Base-by-base conservation (phyloP, 441 rosid species). In the Syzygium syzygioides region DNA sequence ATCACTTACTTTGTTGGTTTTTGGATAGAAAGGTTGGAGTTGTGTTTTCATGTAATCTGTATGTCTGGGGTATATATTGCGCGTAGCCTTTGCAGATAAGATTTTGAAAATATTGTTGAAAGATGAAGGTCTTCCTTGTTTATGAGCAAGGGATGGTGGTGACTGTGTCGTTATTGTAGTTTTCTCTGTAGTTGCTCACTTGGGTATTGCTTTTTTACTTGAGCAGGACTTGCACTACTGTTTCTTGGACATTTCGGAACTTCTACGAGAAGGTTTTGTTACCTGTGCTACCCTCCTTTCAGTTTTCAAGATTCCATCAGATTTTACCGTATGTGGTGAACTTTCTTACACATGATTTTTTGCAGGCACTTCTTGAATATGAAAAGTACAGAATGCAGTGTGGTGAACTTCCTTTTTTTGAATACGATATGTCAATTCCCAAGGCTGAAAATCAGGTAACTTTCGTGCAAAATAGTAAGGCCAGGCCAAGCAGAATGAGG, bases 201-300 rank as follows among this genome's bases (percentile, higher is more conserved):
- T 48, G 15, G 23, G 52, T 56, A 79, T 80, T 84, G 59, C 86
- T 41, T 86, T 50, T 89, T 86, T 48, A n/a, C 88, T 30, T 88
- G 88, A 84, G 55, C 90, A 94, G 97, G 93, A 95, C 97, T 64
- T 95, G 97, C 86, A 95, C 97, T 55, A 95, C 96, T 87, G 97
- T 95, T 79, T 95, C 96, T 9, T 95, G 96, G 96, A 95, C 97
- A 88, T 94, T 95, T 90, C 93, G 97, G 79, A 95, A 92, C 85
- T 94, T 95, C 87, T 94, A 95, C 88, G 97, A 95, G 93, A 95
- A 95, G 97, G 97, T 95, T 90, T 80, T 89, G 84, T 84, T 66
- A 55, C 9, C 68, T 30, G 53, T 54, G 83, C 83, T 25, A 6
- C 83, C 28, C 17, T 71, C 52, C 83, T 71, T 71, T 37, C 83